Conservation (phyloP, 2,329 filamentous ascomycete species). For the Aspergillus aculeatinus region DNA sequence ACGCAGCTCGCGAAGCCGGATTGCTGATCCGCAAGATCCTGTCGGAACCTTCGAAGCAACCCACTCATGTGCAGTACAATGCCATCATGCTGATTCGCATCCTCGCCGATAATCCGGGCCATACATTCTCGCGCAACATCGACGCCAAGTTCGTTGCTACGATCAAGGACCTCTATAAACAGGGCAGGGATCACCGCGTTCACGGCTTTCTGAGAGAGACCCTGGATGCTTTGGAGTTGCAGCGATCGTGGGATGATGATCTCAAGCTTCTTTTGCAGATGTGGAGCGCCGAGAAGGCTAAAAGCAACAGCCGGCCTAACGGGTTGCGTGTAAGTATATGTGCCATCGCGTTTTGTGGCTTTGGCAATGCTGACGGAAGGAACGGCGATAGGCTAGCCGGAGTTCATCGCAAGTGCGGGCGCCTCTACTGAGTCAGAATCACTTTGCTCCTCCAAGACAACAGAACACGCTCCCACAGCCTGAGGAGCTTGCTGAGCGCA, state of each 20-base stretch:
- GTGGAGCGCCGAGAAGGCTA: conserved; percentile 86
- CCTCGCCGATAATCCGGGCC: conserved; percentile 84
- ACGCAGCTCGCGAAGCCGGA: conserved; percentile 78
- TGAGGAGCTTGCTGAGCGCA: conserved; percentile 73
- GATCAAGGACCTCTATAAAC: conserved; percentile 71
- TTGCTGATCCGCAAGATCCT: conserved; percentile 79
- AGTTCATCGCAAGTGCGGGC: conserved; percentile 27
- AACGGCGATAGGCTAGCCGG: conserved; percentile 9
- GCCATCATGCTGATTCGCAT: conserved; percentile 94
- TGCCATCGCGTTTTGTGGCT: background rate
- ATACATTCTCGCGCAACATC: conserved; percentile 85
- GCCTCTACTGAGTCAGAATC: conserved; percentile 19
- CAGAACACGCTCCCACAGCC: conserved; percentile 60
- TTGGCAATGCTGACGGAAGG: conserved; percentile 7
- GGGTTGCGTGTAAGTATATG: conserved; percentile 29
- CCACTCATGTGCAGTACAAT: conserved; percentile 84
- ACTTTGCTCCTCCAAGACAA: conserved; percentile 41
- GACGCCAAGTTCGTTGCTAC: conserved; percentile 80
- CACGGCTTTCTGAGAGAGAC: conserved; percentile 86
- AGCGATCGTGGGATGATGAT: conserved; percentile 72
- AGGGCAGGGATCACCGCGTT: conserved; percentile 70
- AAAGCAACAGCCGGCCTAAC: conserved; percentile 46
- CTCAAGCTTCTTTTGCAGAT: conserved; percentile 71
- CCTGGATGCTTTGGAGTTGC: conserved; percentile 71
- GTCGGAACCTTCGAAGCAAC: conserved; percentile 63